These are phyloP conservation scores for Tolypocladium inflatum DNA, from an alignment of 2,329 filamentous ascomycete species.

Conservation along the genomic window DNA sequence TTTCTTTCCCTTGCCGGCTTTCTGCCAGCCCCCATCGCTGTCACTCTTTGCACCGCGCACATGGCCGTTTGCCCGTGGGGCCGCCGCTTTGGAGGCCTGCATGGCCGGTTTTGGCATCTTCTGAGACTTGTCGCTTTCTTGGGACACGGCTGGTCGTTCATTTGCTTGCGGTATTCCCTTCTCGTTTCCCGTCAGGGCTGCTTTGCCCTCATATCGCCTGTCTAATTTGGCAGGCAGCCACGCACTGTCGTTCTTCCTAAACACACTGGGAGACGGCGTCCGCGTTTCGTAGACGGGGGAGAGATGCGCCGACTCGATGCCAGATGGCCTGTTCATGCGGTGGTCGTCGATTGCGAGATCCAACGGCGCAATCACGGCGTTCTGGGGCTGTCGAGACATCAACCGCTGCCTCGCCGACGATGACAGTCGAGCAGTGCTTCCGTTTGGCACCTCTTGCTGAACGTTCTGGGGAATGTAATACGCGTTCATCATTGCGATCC, in stretches of 20 bases:
- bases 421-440: slow-evolving; percentile 18
- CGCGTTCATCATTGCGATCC: slow-evolving; percentile 29
- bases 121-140: slow-evolving; percentile 15
- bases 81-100: slow-evolving; percentile 25
- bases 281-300: slow-evolving; percentile 67
- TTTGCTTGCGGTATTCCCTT: neutral
- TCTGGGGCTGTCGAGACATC: slow-evolving; percentile 33
- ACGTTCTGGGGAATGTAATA: slow-evolving; percentile 17
- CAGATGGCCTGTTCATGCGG: slow-evolving; percentile 23
- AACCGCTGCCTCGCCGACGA: slow-evolving; percentile 25
- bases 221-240: slow-evolving; percentile 15
- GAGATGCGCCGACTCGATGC: slow-evolving; percentile 40
- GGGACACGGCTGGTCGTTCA: neutral
- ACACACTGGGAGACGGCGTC: slow-evolving; percentile 59
- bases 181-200: neutral
- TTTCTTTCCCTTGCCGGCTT: slow-evolving; percentile 42
- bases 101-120: slow-evolving; percentile 12
- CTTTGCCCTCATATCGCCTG: neutral
- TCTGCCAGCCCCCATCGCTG: slow-evolving; percentile 48
- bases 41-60: slow-evolving; percentile 45
- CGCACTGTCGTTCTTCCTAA: slow-evolving; percentile 41
- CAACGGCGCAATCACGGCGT: slow-evolving; percentile 42
- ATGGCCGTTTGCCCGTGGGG: slow-evolving; percentile 41
- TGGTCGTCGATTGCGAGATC: slow-evolving; percentile 43
- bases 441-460: slow-evolving; percentile 20